These are phyloP conservation scores for Agastache rugosa DNA, from an alignment of 257 asterid species.

Conservation along the genomic window DNA sequence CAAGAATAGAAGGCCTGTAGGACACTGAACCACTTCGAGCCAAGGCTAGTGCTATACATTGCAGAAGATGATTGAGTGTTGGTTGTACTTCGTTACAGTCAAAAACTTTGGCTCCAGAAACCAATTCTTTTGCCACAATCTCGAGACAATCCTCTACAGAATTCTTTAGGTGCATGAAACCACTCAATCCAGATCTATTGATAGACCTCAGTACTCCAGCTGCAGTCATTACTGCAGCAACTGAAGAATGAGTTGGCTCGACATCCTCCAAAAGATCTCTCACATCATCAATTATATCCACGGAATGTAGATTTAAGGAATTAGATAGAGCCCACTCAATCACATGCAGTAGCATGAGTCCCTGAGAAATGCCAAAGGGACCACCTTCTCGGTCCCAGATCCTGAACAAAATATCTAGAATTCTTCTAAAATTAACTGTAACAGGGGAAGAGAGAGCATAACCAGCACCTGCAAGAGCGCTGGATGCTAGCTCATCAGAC, in stretches of 20 bases:
- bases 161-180: slow-evolving; percentile 49
- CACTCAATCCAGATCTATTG: slow-evolving; percentile 70
- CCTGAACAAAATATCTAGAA: slow-evolving; percentile 56
- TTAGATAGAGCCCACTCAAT: slow-evolving; percentile 82
- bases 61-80: slow-evolving; percentile 54
- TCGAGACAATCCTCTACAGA: slow-evolving; percentile 65
- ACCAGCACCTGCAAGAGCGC: slow-evolving; percentile 78
- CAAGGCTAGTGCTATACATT: slow-evolving; percentile 72
- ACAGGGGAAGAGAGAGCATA: slow-evolving; percentile 77
- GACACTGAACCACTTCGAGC: slow-evolving; percentile 76
- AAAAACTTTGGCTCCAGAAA: slow-evolving; percentile 43
- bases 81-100: slow-evolving; percentile 38
- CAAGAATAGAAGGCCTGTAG: slow-evolving; percentile 51
- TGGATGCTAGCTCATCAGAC: slow-evolving; percentile 59
- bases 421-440: slow-evolving; percentile 50
- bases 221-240: slow-evolving; percentile 77
- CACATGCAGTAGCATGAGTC: slow-evolving; percentile 86
- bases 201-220: slow-evolving; percentile 79
- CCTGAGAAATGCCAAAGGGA: slow-evolving; percentile 57
- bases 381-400: slow-evolving; percentile 70
- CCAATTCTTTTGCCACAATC: slow-evolving; percentile 50
- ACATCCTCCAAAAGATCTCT: slow-evolving; percentile 53
- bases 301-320: slow-evolving; percentile 50
- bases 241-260: slow-evolving; percentile 53
- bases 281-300: slow-evolving; percentile 58